Conservation (phyloP, 805 yeast genomes). For the Yarrowia deformans region DNA sequence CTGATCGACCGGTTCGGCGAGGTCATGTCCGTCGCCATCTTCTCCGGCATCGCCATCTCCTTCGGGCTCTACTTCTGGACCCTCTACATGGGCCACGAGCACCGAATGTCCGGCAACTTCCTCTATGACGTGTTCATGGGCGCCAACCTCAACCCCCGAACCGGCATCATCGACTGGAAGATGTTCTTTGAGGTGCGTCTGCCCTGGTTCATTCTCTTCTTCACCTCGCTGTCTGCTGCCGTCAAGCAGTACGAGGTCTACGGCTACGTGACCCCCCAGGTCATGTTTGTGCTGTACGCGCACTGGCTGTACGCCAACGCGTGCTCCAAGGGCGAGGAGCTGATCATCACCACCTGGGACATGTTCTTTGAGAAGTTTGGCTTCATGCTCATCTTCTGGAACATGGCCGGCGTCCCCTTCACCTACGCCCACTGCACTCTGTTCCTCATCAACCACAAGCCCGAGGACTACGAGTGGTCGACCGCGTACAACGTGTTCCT, state of each 20-base stretch:
- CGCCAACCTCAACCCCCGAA: conserved; percentile 94
- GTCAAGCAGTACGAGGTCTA: conserved; percentile 81
- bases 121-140: conserved; percentile 96
- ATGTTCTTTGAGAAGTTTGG: conserved; percentile 99
- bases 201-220: conserved; percentile 93
- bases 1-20: conserved; percentile 85
- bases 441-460: conserved; percentile 81
- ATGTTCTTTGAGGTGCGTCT: conserved; percentile 97
- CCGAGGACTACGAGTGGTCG: conserved; percentile 81
- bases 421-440: conserved; percentile 95
- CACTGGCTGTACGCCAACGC: conserved; percentile 97
- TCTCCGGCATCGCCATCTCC: conserved; percentile 75
- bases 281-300: conserved; percentile 74
- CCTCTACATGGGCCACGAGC: conserved; percentile 73
- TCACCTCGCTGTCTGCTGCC: conserved; percentile 74
- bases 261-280: conserved; percentile 81
- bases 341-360: conserved; percentile 98
- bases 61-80: conserved; percentile 74
- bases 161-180: conserved; percentile 90
- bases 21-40: conserved; percentile 90
- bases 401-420: conserved; percentile 98
- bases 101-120: conserved; percentile 89
- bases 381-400: conserved; percentile 99
- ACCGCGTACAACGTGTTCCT: conserved; percentile 63
- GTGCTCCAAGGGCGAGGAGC: conserved; percentile 96